Evolutionary conservation across 352 stramenopile genomes (phyloP).

Genomic region (Phytophthora sansomeana): DNA sequence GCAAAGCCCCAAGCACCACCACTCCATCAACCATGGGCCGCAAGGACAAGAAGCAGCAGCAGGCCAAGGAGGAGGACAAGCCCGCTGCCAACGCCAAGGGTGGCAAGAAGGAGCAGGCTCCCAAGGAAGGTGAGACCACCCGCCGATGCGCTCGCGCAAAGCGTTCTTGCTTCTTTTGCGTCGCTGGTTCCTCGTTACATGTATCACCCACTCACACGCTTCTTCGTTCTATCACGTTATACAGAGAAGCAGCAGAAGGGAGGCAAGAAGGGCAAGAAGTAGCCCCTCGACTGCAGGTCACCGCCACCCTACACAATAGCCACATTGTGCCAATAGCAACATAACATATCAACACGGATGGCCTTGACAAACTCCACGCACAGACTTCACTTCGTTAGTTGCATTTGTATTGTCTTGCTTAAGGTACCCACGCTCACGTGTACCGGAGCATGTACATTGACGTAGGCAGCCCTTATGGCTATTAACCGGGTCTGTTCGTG

Average conservation of each 20-base stretch:
- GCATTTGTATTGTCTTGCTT: too few relatives aligned
- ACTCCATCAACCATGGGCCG: slow-evolving; percentile 31
- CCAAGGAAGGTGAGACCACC: slow-evolving; percentile 10
- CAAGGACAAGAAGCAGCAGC: slow-evolving; percentile 40
- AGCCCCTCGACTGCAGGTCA: background rate
- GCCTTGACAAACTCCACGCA: background rate
- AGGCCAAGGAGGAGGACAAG: slow-evolving; percentile 13
- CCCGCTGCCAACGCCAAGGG: slow-evolving; percentile 7
- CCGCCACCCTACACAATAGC: background rate
- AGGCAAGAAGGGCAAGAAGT: slow-evolving; percentile 1
- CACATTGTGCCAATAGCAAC: background rate
- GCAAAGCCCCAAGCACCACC: slow-evolving; percentile 16
- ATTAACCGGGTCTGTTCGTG: too few relatives aligned
- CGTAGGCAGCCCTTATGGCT: too few relatives aligned
- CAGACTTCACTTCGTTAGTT: background rate
- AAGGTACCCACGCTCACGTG: too few relatives aligned
- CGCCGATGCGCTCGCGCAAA: background rate
- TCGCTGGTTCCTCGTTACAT: background rate
- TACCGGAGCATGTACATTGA: too few relatives aligned
- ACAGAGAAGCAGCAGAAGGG: background rate
- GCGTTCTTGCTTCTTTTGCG: background rate
- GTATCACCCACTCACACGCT: background rate
- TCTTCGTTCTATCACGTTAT: background rate
- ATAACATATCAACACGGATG: background rate
- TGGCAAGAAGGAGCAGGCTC: slow-evolving; percentile 10